A percentile compares a stretch with the other conserved stretches of the same genome.
Evolutionary conservation across 1,139 yeast genomes (phyloP).

Genomic region (Taiozyma sp.): DNA sequence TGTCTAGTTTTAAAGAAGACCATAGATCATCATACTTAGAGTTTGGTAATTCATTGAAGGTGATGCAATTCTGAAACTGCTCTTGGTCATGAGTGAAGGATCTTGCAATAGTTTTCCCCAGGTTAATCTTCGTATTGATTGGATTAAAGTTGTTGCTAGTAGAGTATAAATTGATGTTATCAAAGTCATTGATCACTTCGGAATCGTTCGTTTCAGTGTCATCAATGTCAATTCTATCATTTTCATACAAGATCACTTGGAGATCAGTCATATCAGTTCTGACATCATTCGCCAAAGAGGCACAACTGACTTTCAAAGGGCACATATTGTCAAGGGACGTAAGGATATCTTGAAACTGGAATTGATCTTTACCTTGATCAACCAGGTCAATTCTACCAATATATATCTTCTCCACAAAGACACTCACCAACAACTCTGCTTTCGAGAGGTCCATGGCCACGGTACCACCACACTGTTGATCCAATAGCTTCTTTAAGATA

Average conservation of each 20-base stretch:
- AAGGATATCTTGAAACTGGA: not conserved
- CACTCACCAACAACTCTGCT: slow-evolving; percentile 26
- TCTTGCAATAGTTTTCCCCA: not conserved
- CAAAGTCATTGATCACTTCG: slow-evolving; percentile 9
- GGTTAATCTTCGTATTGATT: not conserved
- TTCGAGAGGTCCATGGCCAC: slow-evolving; percentile 19
- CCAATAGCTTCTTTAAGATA: slow-evolving; percentile 21
- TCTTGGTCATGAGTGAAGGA: slow-evolving; percentile 12
- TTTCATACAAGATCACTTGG: not conserved
- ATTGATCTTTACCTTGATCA: not conserved
- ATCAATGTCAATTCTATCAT: not conserved
- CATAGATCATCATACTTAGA: slow-evolving; percentile 25
- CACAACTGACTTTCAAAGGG: not conserved
- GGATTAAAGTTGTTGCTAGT: not conserved
- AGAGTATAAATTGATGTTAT: slow-evolving; percentile 10
- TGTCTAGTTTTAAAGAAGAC: slow-evolving; percentile 27
- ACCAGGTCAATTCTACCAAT: slow-evolving; percentile 12
- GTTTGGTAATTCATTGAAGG: slow-evolving; percentile 24
- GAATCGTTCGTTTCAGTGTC: not conserved
- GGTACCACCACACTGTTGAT: not conserved
- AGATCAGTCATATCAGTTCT: not conserved
- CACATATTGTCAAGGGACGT: not conserved
- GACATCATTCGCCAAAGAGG: not conserved
- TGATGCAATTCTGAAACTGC: slow-evolving; percentile 8
- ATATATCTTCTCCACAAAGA: slow-evolving; percentile 23